phyloP scores from a whole-genome alignment of 352 stramenopile genomes.

The Aphanomyces astaci region DNA sequence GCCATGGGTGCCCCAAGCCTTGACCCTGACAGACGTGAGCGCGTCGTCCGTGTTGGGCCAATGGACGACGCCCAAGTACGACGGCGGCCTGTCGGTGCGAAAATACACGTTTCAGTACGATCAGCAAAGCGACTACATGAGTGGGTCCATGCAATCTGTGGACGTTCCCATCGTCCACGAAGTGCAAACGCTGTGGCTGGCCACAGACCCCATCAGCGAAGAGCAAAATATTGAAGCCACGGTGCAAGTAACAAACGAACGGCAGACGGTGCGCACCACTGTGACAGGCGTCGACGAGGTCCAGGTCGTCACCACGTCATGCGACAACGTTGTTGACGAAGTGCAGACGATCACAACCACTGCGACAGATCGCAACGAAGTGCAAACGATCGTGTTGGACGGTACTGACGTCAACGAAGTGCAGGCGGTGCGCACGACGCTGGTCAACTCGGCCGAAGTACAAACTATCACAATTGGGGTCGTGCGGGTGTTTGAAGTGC shows the following conservation, averaged over 20 bases:
- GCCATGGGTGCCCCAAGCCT: slow-evolving; percentile 47
- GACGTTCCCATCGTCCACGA: slow-evolving; percentile 86
- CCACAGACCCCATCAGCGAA: slow-evolving; percentile 81
- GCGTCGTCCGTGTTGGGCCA: slow-evolving; percentile 64
- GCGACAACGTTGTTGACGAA: slow-evolving; percentile 73
- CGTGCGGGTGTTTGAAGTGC: slow-evolving; percentile 58
- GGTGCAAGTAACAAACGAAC: slow-evolving; percentile 93
- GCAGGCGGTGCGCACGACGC: slow-evolving; percentile 78
- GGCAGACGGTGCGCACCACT: slow-evolving; percentile 88
- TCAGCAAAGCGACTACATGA: slow-evolving; percentile 65
- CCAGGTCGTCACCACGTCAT: slow-evolving; percentile 76
- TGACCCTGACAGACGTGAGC: slow-evolving; percentile 45
- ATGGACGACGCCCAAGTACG: slow-evolving; percentile 86
- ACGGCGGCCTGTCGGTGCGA: slow-evolving; percentile 83
- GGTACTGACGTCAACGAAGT: slow-evolving; percentile 88
- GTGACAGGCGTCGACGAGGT: slow-evolving; percentile 84
- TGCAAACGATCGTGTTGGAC: slow-evolving; percentile 76
- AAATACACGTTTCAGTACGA: slow-evolving; percentile 74
- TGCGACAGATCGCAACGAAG: slow-evolving; percentile 88
- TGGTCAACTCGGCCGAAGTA: slow-evolving; percentile 71
- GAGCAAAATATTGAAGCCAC: slow-evolving; percentile 90
- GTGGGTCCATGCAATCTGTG: slow-evolving; percentile 54
- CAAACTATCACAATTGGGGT: slow-evolving; percentile 81
- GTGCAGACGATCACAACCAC: slow-evolving; percentile 88
- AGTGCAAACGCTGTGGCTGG: slow-evolving; percentile 80